phyloP scores from a whole-genome alignment of 495 filamentous ascomycete genomes.

The Lophium mytilinum region DNA sequence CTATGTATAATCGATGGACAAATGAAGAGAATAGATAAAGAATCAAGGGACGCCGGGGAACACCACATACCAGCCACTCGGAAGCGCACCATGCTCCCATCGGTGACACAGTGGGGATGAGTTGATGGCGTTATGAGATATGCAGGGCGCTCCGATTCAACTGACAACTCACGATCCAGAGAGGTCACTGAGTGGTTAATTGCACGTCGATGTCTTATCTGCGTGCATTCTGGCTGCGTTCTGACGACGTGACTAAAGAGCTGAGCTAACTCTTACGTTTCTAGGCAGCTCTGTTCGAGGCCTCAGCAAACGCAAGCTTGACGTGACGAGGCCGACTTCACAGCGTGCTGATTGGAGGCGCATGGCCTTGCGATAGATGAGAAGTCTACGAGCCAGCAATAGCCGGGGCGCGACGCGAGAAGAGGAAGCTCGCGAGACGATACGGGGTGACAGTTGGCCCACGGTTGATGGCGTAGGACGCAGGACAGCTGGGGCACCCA shows the following conservation, averaged over 20 bases:
- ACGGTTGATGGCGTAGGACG: too few relatives aligned
- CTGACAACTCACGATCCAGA: slow-evolving; percentile 14
- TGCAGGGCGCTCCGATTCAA: slow-evolving; percentile 11
- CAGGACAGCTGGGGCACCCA: too few relatives aligned
- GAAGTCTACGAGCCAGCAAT: too few relatives aligned
- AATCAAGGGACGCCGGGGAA: neutral
- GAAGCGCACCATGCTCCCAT: neutral
- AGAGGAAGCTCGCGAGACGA: too few relatives aligned
- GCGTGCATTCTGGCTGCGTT: slow-evolving; percentile 2
- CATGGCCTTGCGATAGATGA: too few relatives aligned
- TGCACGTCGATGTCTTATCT: slow-evolving; percentile 15
- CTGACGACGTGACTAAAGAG: slow-evolving; percentile 14
- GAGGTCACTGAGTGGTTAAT: neutral
- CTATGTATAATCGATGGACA: neutral
- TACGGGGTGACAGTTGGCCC: too few relatives aligned
- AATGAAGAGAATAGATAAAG: neutral
- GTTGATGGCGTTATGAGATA: neutral
- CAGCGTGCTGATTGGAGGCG: too few relatives aligned
- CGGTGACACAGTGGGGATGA: neutral
- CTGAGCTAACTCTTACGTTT: slow-evolving; percentile 23
- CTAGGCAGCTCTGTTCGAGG: neutral
- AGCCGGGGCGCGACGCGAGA: too few relatives aligned
- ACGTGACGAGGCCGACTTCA: neutral
- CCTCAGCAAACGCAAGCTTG: neutral
- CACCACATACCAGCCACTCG: neutral